phyloP scores from a whole-genome alignment of 495 filamentous ascomycete genomes.

The Penicillium crystallinum region DNA sequence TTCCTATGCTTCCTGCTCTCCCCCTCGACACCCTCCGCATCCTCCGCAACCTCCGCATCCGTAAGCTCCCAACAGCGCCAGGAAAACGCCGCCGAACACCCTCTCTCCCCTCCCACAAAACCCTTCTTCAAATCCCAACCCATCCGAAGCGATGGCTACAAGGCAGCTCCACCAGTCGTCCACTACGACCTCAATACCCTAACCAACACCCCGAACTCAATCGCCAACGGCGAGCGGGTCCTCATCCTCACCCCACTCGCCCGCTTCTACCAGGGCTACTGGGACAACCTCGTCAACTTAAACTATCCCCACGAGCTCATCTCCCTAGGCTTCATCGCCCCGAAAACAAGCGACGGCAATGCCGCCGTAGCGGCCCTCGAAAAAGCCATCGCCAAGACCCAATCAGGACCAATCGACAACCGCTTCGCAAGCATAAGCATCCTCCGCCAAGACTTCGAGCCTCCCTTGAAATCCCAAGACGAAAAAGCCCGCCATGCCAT shows the following conservation, averaged over 20 bases:
- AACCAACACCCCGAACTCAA: slow-evolving; percentile 69
- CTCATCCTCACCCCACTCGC: slow-evolving; percentile 91
- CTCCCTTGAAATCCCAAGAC: slow-evolving; percentile 70
- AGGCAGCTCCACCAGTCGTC: slow-evolving; percentile 75
- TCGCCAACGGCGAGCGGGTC: slow-evolving; percentile 74
- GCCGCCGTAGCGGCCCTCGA: slow-evolving; percentile 75
- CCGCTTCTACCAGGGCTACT: slow-evolving; percentile 88
- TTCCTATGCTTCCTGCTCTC: slow-evolving; percentile 62
- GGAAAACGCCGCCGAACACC: slow-evolving; percentile 61
- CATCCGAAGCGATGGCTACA: slow-evolving; percentile 48
- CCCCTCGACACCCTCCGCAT: slow-evolving; percentile 34
- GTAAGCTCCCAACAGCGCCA: slow-evolving; percentile 43
- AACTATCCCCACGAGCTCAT: slow-evolving; percentile 91
- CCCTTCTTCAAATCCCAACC: slow-evolving; percentile 68
- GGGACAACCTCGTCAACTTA: slow-evolving; percentile 85
- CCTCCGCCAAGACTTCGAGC: slow-evolving; percentile 90
- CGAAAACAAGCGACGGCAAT: slow-evolving; percentile 85
- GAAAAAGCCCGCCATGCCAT: slow-evolving; percentile 89
- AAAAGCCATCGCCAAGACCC: slow-evolving; percentile 75
- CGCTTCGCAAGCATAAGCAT: slow-evolving; percentile 92
- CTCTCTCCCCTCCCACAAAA: slow-evolving; percentile 75
- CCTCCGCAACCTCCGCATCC: slow-evolving; percentile 32
- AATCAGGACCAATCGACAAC: slow-evolving; percentile 68
- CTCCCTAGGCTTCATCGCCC: slow-evolving; percentile 92
- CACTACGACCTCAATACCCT: slow-evolving; percentile 94